A percentile compares a stretch with the other conserved stretches of the same genome.
These are phyloP conservation scores for Aureobasidium uvarum DNA, from an alignment of 2,329 filamentous ascomycete genomes.

Conservation along the genomic window DNA sequence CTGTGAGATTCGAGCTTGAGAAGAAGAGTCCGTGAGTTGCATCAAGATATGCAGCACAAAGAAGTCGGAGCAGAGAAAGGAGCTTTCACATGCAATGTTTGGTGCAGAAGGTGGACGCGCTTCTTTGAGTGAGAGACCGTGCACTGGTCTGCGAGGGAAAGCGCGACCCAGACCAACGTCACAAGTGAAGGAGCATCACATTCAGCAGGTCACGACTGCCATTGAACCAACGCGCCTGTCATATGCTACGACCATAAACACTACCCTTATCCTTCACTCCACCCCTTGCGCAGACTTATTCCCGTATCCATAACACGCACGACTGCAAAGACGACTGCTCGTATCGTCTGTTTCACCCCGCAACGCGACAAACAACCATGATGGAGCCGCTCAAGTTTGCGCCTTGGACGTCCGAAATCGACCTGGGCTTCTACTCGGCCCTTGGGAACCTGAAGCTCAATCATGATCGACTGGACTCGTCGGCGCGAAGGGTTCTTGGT, in stretches of 20 bases:
- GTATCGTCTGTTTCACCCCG: slow-evolving; percentile 5
- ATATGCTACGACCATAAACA: not conserved
- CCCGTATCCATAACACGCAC: not conserved
- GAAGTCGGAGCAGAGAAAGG: not conserved
- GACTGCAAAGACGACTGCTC: not conserved
- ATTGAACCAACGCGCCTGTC: not conserved
- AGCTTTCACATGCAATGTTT: slow-evolving; percentile 2
- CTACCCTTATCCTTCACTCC: not conserved
- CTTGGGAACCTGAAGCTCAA: slow-evolving; percentile 94
- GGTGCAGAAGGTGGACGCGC: not conserved
- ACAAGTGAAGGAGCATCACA: slow-evolving; percentile 9
- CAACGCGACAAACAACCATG: slow-evolving; percentile 28
- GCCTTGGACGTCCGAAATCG: slow-evolving; percentile 89
- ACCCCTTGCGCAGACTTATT: not conserved
- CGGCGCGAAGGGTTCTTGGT: slow-evolving; percentile 79
- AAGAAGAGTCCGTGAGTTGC: not conserved
- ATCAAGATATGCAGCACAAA: not conserved
- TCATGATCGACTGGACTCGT: slow-evolving; percentile 95
- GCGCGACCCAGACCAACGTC: slow-evolving; percentile 18
- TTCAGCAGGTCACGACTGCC: slow-evolving; percentile 11
- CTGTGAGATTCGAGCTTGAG: not conserved
- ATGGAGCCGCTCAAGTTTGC: slow-evolving; percentile 67
- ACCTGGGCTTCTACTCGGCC: slow-evolving; percentile 89
- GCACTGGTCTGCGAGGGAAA: not conserved
- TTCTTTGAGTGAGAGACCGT: not conserved